Evolutionary conservation across 2,329 filamentous ascomycete species (phyloP).

Genomic region (Exophiala calicioides): DNA sequence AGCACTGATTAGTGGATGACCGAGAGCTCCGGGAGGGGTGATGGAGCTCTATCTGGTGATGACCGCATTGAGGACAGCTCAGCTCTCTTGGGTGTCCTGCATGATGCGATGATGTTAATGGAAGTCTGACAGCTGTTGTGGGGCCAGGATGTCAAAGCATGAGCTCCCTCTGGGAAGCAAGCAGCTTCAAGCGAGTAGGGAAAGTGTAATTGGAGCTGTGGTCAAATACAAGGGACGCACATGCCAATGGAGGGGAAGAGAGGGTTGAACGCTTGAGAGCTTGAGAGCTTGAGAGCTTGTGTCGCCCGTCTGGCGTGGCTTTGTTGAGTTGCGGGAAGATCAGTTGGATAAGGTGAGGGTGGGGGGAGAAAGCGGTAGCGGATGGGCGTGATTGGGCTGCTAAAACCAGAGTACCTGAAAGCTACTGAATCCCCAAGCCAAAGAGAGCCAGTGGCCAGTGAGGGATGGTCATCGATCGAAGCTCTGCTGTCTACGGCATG

Average conservation of each 20-base stretch:
- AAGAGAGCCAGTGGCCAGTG: constrained; percentile 4
- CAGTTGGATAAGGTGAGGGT: constrained; percentile 2
- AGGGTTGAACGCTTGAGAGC: no score
- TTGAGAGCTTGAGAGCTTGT: no score
- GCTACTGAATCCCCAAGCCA: constrained; percentile 1
- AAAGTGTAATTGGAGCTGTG: neutral
- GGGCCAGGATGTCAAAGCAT: no score
- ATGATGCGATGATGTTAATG: constrained; percentile 5
- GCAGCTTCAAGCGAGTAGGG: constrained; percentile 5
- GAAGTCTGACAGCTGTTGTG: constrained; percentile 14
- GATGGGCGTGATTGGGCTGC: constrained; percentile 15
- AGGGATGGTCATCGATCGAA: constrained; percentile 17
- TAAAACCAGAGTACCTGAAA: constrained; percentile 24
- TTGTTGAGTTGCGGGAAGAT: no score
- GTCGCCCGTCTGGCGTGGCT: no score
- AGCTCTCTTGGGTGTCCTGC: no score
- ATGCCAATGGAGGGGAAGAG: constrained; percentile 8
- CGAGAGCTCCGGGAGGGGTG: constrained; percentile 8
- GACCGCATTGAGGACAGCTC: constrained; percentile 6
- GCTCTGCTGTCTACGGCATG: constrained; percentile 6
- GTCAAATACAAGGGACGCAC: constrained; percentile 8
- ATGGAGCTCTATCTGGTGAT: no score
- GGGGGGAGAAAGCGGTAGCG: constrained; percentile 1
- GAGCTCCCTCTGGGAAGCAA: constrained; percentile 9
- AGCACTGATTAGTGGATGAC: constrained; percentile 11